Base-by-base conservation (phyloP, 139 green algal species). In the Chlorella sp. region DNA sequence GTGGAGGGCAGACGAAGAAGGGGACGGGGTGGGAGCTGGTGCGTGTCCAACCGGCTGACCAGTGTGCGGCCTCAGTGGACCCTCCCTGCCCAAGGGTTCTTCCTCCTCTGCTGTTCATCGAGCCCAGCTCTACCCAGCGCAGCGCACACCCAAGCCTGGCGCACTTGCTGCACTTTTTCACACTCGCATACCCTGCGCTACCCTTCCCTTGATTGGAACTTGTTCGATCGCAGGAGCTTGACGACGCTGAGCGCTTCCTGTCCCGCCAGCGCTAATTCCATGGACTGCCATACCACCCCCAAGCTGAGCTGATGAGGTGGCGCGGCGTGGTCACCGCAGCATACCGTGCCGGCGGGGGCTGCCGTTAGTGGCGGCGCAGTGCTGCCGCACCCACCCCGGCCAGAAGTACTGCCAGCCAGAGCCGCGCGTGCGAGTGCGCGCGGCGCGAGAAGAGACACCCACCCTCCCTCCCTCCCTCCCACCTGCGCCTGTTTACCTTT, bases 211-310 rank as follows among this genome's bases (percentile, higher is more conserved):
- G n/a, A n/a, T n/a, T n/a, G n/a, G n/a, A n/a, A n/a, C n/a, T n/a
- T n/a, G 26, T 60, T 2, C 12, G 30, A 0, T 0, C 88, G 81
- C 92, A 96, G 94, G 95, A 97, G 91, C 78, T 97, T 1, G 90
- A 92, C 32, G 95, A 97, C 78, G 95, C 95, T 34, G 88, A 92
- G 64, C 89, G 76, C 48, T 90, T 93, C 64, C 90, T 97, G 37
- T 32, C 61, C 42, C 92, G 95, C 81, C 91, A 91, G 68, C 91
- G 95, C n/a, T 97, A 89, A 95, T 87, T 34, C 24, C 48, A 16
- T 57, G 48, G 48, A 5, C 48, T 57, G 48, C n/a, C 48, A 57
- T 9, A 57, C 48, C 9, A 57, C 48, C 48, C 48, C 48, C 48
- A 9, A 57, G 48, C 48, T 57, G 48, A 57, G 48, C 48, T 9